Evolutionary conservation across 225 moss, liverwort and hornwort genomes (phyloP).

Genomic region (Polytrichum commune): DNA sequence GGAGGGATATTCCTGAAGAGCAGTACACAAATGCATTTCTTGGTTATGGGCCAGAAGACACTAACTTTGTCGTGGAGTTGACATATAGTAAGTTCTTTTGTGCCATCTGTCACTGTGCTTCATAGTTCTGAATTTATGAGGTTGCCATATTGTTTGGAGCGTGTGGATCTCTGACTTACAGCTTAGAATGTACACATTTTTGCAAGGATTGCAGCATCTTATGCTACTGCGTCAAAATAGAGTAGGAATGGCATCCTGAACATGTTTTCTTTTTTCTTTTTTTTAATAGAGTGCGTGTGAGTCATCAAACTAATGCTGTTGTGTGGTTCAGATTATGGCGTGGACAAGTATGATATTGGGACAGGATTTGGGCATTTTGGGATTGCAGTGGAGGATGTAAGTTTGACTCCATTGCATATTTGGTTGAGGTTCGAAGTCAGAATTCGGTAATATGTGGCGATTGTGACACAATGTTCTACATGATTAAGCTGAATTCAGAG

Average conservation of each 20-base stretch:
- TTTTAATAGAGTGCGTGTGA: no score
- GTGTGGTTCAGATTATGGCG: conserved; percentile 73
- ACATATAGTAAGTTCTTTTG: conserved; percentile 71
- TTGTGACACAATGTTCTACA: no score
- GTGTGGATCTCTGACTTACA: neutral
- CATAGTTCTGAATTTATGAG: no score
- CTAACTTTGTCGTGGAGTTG: conserved; percentile 94
- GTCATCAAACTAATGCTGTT: no score
- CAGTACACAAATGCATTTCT: conserved; percentile 94
- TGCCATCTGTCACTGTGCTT: no score
- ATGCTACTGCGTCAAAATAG: no score
- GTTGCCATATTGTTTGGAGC: neutral
- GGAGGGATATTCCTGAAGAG: conserved; percentile 90
- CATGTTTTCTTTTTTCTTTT: no score
- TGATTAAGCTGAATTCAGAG: no score
- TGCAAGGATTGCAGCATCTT: no score
- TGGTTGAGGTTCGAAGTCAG: neutral
- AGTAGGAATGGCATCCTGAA: no score
- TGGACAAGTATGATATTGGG: conserved; percentile 87
- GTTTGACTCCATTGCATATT: conserved; percentile 1
- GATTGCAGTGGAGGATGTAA: conserved; percentile 92
- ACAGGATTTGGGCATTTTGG: conserved; percentile 98
- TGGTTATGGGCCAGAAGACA: conserved; percentile 93
- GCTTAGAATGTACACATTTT: no score
- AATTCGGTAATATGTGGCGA: neutral